Evolutionary conservation across 345 rosid genomes (phyloP).

Genomic region (Dipteronia sinensis): DNA sequence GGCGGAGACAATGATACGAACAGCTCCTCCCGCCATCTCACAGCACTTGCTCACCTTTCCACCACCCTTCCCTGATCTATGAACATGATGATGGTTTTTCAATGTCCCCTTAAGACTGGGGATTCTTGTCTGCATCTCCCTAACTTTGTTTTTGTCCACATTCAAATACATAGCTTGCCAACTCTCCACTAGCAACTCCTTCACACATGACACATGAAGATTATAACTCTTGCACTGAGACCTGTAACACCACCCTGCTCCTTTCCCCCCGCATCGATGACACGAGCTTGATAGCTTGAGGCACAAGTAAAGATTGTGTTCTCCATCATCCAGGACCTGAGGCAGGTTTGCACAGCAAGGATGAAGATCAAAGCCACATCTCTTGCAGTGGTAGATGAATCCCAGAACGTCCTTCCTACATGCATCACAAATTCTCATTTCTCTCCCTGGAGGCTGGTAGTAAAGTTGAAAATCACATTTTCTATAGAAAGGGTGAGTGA

Average conservation of each 20-base stretch:
- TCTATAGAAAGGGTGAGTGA: slow-evolving; percentile 39
- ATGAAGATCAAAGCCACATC: slow-evolving; percentile 49
- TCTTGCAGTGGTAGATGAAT: slow-evolving; percentile 43
- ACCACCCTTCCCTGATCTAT: slow-evolving; percentile 1
- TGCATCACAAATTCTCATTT: slow-evolving; percentile 35
- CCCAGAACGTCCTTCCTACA: slow-evolving; percentile 41
- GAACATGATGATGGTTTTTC: not conserved
- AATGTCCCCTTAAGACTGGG: slow-evolving; percentile 32
- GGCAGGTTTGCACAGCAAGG: slow-evolving; percentile 53
- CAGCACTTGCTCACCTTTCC: slow-evolving; percentile 34
- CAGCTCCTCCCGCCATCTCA: slow-evolving; percentile 40
- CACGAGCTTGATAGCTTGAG: slow-evolving; percentile 31
- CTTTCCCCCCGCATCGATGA: slow-evolving; percentile 41
- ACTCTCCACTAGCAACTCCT: slow-evolving; percentile 47
- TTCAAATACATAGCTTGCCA: slow-evolving; percentile 38
- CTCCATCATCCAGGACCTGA: slow-evolving; percentile 38
- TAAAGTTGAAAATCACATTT: slow-evolving; percentile 40
- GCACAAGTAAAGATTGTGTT: slow-evolving; percentile 36
- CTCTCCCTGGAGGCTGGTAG: slow-evolving; percentile 24
- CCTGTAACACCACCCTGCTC: slow-evolving; percentile 47
- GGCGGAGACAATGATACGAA: slow-evolving; percentile 41
- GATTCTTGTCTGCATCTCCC: slow-evolving; percentile 40
- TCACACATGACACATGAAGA: slow-evolving; percentile 54
- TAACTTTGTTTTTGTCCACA: slow-evolving; percentile 29
- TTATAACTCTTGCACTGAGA: slow-evolving; percentile 40